Conservation (phyloP, 192 early-diverging fungal species). For the Dispira parvispora region DNA sequence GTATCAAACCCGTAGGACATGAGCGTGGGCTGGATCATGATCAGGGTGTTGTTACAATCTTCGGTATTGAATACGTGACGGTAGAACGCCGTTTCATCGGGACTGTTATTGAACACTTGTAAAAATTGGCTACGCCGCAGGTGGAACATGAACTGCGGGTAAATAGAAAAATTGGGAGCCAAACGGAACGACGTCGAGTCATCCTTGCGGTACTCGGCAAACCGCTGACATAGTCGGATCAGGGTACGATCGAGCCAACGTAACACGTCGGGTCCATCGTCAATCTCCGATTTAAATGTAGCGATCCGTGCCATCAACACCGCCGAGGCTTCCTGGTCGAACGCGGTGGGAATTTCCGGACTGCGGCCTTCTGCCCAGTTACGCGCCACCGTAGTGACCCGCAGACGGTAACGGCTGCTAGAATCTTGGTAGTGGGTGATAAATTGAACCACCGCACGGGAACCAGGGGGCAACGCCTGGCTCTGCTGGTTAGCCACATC, state of each 20-base stretch:
- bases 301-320: conserved; percentile 95
- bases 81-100: conserved; percentile 82
- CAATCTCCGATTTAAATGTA: conserved; percentile 90
- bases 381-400: conserved; percentile 90
- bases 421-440: conserved; percentile 94
- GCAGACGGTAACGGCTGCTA: conserved; percentile 70
- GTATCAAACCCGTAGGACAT: conserved; percentile 82
- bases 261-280: conserved; percentile 92
- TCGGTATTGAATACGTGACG: conserved; percentile 88
- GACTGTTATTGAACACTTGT: conserved; percentile 97
- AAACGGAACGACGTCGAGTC: conserved; percentile 85
- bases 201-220: conserved; percentile 91
- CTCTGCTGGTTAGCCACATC: conserved; percentile 84
- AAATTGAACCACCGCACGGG: conserved; percentile 84
- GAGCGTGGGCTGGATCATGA: conserved; percentile 98
- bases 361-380: conserved; percentile 66
- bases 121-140: conserved; percentile 90
- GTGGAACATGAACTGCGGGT: conserved; percentile 99
- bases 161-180: conserved; percentile 87
- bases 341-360: conserved; percentile 75
- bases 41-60: conserved; percentile 90
- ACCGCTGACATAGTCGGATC: conserved; percentile 94
- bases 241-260: conserved; percentile 97
- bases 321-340: conserved; percentile 96
- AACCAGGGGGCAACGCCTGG: conserved; percentile 61